Evolutionary conservation across 352 stramenopile genomes (phyloP).

Genomic region (Phytophthora sansomeana): DNA sequence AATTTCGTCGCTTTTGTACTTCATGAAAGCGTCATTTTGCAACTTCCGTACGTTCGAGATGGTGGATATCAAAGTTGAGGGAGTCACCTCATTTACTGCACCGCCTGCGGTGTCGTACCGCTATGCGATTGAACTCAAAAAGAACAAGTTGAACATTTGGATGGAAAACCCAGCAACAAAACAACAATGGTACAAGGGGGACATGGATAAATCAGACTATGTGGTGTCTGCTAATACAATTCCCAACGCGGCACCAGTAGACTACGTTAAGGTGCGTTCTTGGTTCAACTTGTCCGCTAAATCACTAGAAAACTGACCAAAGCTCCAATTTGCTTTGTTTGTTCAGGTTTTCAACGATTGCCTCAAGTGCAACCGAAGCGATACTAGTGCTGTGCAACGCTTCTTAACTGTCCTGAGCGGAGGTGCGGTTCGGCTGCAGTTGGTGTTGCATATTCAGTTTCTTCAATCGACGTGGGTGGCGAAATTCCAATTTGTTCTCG

Average conservation of each 20-base stretch:
- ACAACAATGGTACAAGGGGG: background rate
- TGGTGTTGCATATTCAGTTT: background rate
- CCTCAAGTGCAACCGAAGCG: too few species aligned
- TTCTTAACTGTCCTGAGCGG: too few species aligned
- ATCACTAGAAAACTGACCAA: background rate
- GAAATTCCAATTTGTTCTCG: background rate
- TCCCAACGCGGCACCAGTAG: background rate
- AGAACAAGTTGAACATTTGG: background rate
- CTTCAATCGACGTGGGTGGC: background rate
- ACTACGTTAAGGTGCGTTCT: background rate
- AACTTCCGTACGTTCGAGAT: too few species aligned
- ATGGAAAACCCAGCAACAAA: background rate
- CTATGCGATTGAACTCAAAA: background rate
- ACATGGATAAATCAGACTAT: slow-evolving; percentile 3
- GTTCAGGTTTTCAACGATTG: background rate
- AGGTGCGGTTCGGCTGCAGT: background rate
- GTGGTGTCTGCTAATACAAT: background rate
- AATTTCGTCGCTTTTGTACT: too few species aligned
- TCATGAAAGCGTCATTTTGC: too few species aligned
- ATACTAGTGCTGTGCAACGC: too few species aligned
- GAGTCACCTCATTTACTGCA: too few species aligned
- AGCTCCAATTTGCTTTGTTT: background rate
- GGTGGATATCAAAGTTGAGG: too few species aligned
- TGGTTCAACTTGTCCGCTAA: background rate
- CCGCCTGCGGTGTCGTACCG: too few species aligned